Conservation (phyloP, 2,329 filamentous ascomycete species). For the Rhinocladiella mackenziei region DNA sequence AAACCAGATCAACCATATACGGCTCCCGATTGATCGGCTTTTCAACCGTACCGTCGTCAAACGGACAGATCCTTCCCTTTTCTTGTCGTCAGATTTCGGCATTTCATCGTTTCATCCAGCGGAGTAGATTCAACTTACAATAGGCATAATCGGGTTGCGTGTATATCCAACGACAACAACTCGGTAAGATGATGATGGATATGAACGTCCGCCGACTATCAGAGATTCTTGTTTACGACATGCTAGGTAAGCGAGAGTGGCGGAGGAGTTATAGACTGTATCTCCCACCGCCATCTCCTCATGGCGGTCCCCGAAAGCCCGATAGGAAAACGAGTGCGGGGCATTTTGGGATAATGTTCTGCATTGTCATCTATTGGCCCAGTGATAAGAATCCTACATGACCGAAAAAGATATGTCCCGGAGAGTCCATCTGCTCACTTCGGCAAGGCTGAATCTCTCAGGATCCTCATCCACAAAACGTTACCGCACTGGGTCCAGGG, state of each 20-base stretch:
- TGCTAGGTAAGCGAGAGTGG: neutral
- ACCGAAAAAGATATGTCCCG: neutral
- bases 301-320: conserved; percentile 4
- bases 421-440: neutral
- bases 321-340: conserved; percentile 6
- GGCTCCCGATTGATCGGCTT: conserved; percentile 37
- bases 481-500: conserved; percentile 1
- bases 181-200: no score
- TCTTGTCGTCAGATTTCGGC: conserved; percentile 2
- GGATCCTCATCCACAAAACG: conserved; percentile 10
- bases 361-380: neutral
- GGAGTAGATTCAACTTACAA: neutral
- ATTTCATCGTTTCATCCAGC: neutral
- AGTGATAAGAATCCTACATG: neutral
- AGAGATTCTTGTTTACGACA: no score
- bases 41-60: conserved; percentile 27
- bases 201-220: no score
- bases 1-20: conserved; percentile 31
- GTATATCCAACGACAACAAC: neutral
- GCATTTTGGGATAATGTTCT: neutral
- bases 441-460: conserved; percentile 21
- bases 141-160: neutral
- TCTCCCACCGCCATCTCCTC: conserved; percentile 10
- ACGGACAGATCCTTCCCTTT: conserved; percentile 20
- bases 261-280: neutral